These are phyloP conservation scores for Chalciporus sphaerocephalus DNA, from an alignment of 768 basidiomycete species.

Conservation along the genomic window DNA sequence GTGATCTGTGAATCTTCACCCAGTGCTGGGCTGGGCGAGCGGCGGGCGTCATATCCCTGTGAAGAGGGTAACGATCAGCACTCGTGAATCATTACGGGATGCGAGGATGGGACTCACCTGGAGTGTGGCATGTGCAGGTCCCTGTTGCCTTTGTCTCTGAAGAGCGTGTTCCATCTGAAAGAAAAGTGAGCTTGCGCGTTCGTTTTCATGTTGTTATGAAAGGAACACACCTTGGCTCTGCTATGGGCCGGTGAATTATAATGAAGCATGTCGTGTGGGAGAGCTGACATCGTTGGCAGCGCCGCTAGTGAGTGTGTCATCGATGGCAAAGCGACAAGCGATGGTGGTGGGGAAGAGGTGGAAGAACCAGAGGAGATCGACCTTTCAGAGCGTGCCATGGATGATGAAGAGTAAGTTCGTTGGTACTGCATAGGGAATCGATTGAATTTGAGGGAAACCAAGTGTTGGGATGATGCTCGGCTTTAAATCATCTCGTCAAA, in stretches of 20 bases:
- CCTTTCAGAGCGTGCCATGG: conserved; percentile 32
- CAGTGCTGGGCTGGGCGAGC: conserved; percentile 31
- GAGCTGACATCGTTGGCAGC: conserved; percentile 29
- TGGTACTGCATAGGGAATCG: conserved; percentile 29
- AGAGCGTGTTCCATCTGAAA: conserved; percentile 31
- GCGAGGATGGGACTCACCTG: conserved; percentile 15
- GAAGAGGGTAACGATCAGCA: background rate
- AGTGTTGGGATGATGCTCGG: conserved; percentile 1
- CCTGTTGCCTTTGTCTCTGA: conserved; percentile 31
- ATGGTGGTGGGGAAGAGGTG: conserved; percentile 26
- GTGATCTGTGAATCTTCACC: conserved; percentile 32
- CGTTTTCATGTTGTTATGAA: background rate
- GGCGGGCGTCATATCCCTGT: conserved; percentile 29
- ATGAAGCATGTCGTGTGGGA: conserved; percentile 32
- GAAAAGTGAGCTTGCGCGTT: conserved; percentile 5
- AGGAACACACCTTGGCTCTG: conserved; percentile 24
- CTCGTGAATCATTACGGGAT: conserved; percentile 1
- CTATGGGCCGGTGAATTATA: conserved; percentile 29
- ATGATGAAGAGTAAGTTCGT: conserved; percentile 29
- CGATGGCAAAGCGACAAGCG: conserved; percentile 29
- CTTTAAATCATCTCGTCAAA: conserved; percentile 28
- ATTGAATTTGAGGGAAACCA: conserved; percentile 10
- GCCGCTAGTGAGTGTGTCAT: conserved; percentile 32
- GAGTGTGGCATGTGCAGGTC: conserved; percentile 20
- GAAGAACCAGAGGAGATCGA: conserved; percentile 32